phyloP scores from a whole-genome alignment of 2,329 filamentous ascomycete genomes.

The Monosporascus ibericus region DNA sequence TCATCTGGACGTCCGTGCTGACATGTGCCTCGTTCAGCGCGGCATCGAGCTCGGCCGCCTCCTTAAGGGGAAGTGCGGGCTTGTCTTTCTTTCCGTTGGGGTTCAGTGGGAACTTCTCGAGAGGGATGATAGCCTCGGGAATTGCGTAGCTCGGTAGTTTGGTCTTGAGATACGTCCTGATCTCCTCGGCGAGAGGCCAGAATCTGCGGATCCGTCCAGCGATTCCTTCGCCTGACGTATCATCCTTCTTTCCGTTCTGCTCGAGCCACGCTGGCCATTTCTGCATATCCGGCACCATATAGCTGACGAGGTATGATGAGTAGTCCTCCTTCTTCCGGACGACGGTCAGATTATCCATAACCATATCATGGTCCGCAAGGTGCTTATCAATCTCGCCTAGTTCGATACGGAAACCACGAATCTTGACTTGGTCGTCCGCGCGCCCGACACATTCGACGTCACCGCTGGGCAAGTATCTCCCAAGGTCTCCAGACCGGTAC shows the following conservation, averaged over 20 bases:
- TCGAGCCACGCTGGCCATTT: neutral
- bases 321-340: neutral
- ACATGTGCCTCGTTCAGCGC: constrained; percentile 37
- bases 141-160: constrained; percentile 60
- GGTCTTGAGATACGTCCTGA: constrained; percentile 50
- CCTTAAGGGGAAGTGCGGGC: constrained; percentile 64
- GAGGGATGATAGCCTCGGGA: constrained; percentile 34
- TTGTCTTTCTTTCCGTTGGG: constrained; percentile 69
- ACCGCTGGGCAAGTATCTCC: constrained; percentile 52
- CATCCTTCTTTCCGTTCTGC: neutral
- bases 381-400: neutral
- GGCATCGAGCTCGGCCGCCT: constrained; percentile 35
- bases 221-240: neutral
- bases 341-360: neutral
- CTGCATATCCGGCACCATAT: neutral
- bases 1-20: neutral
- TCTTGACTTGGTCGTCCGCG: neutral
- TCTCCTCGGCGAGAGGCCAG: neutral
- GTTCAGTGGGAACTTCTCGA: constrained; percentile 59
- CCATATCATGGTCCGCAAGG: neutral
- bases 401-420: neutral
- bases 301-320: neutral
- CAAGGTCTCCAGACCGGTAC: constrained; percentile 84
- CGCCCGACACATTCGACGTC: constrained; percentile 57
- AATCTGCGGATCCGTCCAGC: neutral